phyloP scores from a whole-genome alignment of 768 basidiomycete genomes.

The Leccinum boreale region DNA sequence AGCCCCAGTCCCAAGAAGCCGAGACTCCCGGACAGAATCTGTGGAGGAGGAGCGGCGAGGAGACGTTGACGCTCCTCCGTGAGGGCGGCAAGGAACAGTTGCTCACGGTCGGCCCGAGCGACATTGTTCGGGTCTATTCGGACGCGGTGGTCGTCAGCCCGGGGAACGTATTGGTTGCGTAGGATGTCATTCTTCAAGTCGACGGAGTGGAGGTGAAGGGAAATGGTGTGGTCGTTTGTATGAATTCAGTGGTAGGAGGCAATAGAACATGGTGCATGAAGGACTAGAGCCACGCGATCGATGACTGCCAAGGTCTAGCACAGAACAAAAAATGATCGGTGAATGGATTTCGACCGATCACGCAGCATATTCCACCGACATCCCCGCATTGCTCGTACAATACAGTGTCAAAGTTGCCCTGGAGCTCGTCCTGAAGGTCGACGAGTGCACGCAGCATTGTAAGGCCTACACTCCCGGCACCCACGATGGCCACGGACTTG shows the following conservation, averaged over 20 bases:
- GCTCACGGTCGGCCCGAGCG: conserved; percentile 9
- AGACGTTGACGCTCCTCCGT: conserved; percentile 5
- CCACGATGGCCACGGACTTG: conserved; percentile 56
- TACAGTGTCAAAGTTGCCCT: conserved; percentile 43
- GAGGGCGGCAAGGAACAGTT: conserved; percentile 4
- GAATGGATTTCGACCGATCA: too few relatives aligned
- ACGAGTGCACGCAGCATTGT: conserved; percentile 49
- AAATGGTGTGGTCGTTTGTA: too few relatives aligned
- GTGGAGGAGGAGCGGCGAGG: conserved; percentile 6
- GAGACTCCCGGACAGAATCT: conserved; percentile 1
- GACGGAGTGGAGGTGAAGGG: neutral
- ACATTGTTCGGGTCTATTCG: conserved; percentile 11
- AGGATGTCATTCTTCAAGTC: neutral
- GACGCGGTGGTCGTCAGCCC: conserved; percentile 9
- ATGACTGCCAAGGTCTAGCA: too few relatives aligned
- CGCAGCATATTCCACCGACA: conserved; percentile 56
- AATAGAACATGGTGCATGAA: too few relatives aligned
- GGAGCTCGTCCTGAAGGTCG: conserved; percentile 41
- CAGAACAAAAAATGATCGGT: too few relatives aligned
- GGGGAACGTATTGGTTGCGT: neutral
- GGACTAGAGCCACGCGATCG: too few relatives aligned
- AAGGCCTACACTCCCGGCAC: conserved; percentile 55
- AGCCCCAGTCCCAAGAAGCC: neutral
- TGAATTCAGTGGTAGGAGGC: too few relatives aligned
- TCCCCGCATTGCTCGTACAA: conserved; percentile 51